Conservation (phyloP, 1,284 basidiomycete genomes). For the Meira nashicola region DNA sequence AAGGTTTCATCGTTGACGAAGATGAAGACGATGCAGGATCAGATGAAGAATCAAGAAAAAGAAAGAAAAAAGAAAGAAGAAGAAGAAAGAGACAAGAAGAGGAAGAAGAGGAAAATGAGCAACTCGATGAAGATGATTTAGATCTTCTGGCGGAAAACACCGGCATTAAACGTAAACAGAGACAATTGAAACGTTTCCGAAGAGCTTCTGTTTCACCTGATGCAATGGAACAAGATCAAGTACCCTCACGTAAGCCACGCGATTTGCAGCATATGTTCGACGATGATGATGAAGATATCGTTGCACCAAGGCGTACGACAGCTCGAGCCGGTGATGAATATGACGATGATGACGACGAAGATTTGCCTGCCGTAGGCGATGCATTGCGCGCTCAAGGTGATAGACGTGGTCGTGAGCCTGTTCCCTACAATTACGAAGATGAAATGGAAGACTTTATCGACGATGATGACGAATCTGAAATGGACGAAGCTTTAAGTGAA, state of each 20-base stretch:
- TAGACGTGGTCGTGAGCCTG: neutral
- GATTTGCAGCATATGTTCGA: constrained; percentile 75
- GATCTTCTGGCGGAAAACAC: constrained; percentile 93
- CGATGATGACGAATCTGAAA: constrained; percentile 58
- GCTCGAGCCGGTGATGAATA: constrained; percentile 35
- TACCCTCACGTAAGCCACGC: constrained; percentile 53
- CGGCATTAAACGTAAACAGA: constrained; percentile 58
- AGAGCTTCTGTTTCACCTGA: constrained; percentile 60
- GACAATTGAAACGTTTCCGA: constrained; percentile 39
- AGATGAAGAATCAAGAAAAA: constrained; percentile 61
- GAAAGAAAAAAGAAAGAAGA: constrained; percentile 32
- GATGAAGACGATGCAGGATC: constrained; percentile 53
- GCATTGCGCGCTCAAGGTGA: constrained; percentile 28
- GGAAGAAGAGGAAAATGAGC: constrained; percentile 59
- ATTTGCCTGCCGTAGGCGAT: constrained; percentile 45
- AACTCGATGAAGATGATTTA: constrained; percentile 90
- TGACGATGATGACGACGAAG: constrained; percentile 49
- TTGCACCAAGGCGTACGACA: constrained; percentile 19
- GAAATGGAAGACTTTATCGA: constrained; percentile 71
- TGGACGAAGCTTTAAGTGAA: constrained; percentile 46
- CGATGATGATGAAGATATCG: constrained; percentile 64
- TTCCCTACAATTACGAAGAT: constrained; percentile 39
- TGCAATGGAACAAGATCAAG: constrained; percentile 20
- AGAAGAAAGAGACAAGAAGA: constrained; percentile 38
- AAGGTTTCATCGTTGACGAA: constrained; percentile 52